Evolutionary conservation across 495 filamentous ascomycete genomes (phyloP).

Genomic region (Letharia lupina): DNA sequence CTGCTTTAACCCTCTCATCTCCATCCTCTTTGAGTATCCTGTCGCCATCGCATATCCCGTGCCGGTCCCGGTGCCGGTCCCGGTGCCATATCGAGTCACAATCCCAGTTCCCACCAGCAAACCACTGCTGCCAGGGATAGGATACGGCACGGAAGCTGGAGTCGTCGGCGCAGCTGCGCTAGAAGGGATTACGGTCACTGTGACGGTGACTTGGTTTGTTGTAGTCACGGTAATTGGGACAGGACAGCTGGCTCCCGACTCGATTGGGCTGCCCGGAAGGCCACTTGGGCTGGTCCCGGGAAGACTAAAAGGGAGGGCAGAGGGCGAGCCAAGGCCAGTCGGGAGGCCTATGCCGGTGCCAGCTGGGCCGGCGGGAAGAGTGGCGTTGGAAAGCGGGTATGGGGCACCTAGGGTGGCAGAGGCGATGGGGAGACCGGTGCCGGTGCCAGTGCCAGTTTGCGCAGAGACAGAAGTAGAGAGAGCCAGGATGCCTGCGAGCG

Average conservation of each 20-base stretch:
- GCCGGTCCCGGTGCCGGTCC: slow-evolving; percentile 13
- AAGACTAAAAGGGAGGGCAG: neutral
- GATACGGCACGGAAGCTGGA: neutral
- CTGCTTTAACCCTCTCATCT: slow-evolving; percentile 19
- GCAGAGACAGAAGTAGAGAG: slow-evolving; percentile 8
- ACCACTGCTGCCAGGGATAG: slow-evolving; percentile 5
- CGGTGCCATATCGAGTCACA: slow-evolving; percentile 1
- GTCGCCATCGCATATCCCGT: neutral
- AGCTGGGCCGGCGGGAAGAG: slow-evolving; percentile 4
- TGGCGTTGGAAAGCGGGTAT: slow-evolving; percentile 14
- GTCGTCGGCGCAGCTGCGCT: neutral
- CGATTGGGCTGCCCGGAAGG: neutral
- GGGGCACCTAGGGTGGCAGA: slow-evolving; percentile 7
- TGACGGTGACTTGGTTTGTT: slow-evolving; percentile 9
- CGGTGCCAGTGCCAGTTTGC: neutral
- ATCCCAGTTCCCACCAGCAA: slow-evolving; percentile 12
- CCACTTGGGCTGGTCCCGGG: neutral
- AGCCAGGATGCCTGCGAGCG: slow-evolving; percentile 14
- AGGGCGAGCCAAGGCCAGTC: neutral
- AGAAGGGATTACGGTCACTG: slow-evolving; percentile 13
- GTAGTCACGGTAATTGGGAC: slow-evolving; percentile 2
- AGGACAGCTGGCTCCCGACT: slow-evolving; percentile 7
- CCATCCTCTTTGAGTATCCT: slow-evolving; percentile 7
- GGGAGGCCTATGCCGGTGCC: slow-evolving; percentile 13
- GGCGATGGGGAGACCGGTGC: slow-evolving; percentile 6